A percentile compares a stretch with the other conserved stretches of the same genome.
These are phyloP conservation scores for Mycena filopes DNA, from an alignment of 768 basidiomycete species.

Conservation along the genomic window DNA sequence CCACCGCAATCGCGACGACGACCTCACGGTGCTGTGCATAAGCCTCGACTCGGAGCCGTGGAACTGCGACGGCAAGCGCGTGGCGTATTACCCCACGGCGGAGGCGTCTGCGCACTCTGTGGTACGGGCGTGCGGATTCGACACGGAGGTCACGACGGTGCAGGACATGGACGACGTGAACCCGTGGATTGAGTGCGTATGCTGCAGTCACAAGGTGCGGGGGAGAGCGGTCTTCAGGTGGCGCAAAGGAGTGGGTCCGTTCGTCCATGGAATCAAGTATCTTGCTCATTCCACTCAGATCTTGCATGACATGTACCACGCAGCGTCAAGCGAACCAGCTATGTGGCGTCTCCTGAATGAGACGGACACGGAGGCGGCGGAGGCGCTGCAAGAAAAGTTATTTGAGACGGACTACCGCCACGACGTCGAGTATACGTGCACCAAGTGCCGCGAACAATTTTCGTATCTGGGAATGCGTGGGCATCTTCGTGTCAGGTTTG, in stretches of 20 bases:
- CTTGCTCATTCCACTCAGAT: slow-evolving; percentile 25
- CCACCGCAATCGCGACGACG: slow-evolving; percentile 39
- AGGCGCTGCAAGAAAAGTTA: slow-evolving; percentile 25
- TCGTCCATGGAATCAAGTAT: background rate
- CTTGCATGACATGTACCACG: slow-evolving; percentile 39
- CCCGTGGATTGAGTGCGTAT: slow-evolving; percentile 37
- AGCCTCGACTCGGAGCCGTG: slow-evolving; percentile 36
- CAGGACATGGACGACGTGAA: slow-evolving; percentile 34
- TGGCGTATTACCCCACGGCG: slow-evolving; percentile 31
- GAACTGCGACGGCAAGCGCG: slow-evolving; percentile 32
- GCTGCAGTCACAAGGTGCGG: slow-evolving; percentile 29
- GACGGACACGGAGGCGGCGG: slow-evolving; percentile 29
- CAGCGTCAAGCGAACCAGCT: slow-evolving; percentile 19
- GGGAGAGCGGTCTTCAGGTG: slow-evolving; percentile 37
- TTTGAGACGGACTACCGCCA: slow-evolving; percentile 9
- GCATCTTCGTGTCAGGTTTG: slow-evolving; percentile 33
- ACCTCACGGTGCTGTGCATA: slow-evolving; percentile 28
- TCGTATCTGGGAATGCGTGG: slow-evolving; percentile 23
- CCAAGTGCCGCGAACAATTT: slow-evolving; percentile 28
- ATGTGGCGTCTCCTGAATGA: slow-evolving; percentile 32
- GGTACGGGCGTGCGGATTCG: slow-evolving; percentile 31
- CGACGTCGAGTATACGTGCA: slow-evolving; percentile 30
- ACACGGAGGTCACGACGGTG: slow-evolving; percentile 28
- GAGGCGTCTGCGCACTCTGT: slow-evolving; percentile 30
- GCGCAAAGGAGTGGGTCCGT: slow-evolving; percentile 34